These are phyloP conservation scores for Cladorrhinum sp. DNA, from an alignment of 2,329 filamentous ascomycete genomes.

Conservation along the genomic window DNA sequence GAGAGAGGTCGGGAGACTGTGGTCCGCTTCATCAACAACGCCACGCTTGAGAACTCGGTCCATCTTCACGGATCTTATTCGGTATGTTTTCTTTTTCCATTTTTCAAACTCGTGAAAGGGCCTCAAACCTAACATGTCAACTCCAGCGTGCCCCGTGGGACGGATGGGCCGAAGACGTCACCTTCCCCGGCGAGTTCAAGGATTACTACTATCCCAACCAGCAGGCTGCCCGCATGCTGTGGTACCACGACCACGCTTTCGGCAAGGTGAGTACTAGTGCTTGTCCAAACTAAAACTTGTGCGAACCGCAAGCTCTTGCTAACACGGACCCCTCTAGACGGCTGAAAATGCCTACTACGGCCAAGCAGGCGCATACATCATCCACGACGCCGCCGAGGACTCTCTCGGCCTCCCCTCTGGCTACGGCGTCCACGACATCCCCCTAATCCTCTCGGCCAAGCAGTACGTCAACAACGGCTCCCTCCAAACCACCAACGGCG, in stretches of 20 bases:
- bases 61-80: constrained; percentile 51
- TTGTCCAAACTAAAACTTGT: too few species aligned
- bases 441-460: constrained; percentile 45
- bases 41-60: constrained; percentile 38
- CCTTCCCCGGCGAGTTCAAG: constrained; percentile 46
- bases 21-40: constrained; percentile 47
- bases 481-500: constrained; percentile 38
- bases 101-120: not conserved
- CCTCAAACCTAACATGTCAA: not conserved
- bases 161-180: constrained; percentile 50
- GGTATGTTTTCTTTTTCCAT: constrained; percentile 7
- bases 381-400: constrained; percentile 45
- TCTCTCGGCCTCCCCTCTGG: constrained; percentile 41
- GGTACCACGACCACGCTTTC: constrained; percentile 47
- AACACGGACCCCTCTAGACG: constrained; percentile 34
- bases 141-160: constrained; percentile 38
- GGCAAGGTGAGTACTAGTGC: constrained; percentile 21
- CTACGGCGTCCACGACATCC: constrained; percentile 43
- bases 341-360: constrained; percentile 51
- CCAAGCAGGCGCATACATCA: constrained; percentile 49
- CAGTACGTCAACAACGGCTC: constrained; percentile 45
- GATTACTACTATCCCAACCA: constrained; percentile 56
- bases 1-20: constrained; percentile 45
- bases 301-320: constrained; percentile 11
- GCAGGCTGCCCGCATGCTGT: constrained; percentile 47